Evolutionary conservation across 2,329 filamentous ascomycete species (phyloP), one percentile per base, ranked within the genome.

Genomic region (Leptographium procerum): DNA sequence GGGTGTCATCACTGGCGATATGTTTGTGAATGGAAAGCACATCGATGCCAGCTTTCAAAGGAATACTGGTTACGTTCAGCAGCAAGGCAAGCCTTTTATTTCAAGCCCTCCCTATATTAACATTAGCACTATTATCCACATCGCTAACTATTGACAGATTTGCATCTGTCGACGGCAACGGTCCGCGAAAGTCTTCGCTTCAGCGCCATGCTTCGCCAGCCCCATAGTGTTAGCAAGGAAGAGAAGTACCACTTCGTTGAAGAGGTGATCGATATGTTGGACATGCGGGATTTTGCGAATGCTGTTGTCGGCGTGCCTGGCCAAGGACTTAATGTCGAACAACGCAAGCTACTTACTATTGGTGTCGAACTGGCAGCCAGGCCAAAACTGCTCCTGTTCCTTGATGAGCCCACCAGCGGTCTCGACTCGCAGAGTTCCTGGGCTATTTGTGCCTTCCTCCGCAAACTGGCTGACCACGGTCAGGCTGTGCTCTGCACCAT

Each of bases 401-500:
- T 96, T 45, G 91, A 96, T 66, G 91, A 96, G 71, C 91, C 91
- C n/a, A 96, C 91, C 4, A 95, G 90, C 40, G 91, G 91, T 76
- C 83, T 96, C 24, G 91, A 96, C 72, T 89, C 85, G 67, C 91
- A 96, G 71, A 95, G 91, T 1, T 92, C 91, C 0, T 96, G 89
- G 89, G 88, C 89, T 63, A 96, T 96, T 68, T 80, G 91, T 51
- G 86, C 89, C 69, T 81, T 96, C 14, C 81, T 96, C 51, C 87
- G 94, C 71, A 96, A 94, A 72, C 79, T 96, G 33, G 90, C 90
- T 65, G 87, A 92, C 70, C 87, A 85, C 62, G 91, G 92, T 16
- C 89, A 95, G 69, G 91, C 92, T 56, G 89, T 96, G 71, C 84
- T 96, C n/a, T 96, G 91, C 75, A 96, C 92, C 0, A 96, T 96